Conservation (phyloP, 768 basidiomycete genomes). For the Pholiota molesta region DNA sequence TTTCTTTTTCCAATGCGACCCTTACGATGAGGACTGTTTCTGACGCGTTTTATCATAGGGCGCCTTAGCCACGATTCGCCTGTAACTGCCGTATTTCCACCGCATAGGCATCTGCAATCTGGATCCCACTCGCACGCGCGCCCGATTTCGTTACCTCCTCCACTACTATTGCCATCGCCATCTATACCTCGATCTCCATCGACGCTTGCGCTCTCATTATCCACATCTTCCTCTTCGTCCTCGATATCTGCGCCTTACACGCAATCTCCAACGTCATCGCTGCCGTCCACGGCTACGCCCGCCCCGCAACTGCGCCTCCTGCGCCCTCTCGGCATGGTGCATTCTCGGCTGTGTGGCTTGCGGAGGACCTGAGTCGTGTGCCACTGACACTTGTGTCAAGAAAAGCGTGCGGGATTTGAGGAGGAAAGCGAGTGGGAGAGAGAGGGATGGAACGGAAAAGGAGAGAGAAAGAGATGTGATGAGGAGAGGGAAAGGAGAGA, state of each 20-base stretch:
- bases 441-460: slow-evolving; percentile 1
- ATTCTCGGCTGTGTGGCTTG: slow-evolving; percentile 79
- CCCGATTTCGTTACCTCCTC: neutral
- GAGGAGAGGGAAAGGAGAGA: slow-evolving; percentile 3
- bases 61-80: neutral
- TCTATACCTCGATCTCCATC: neutral
- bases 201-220: neutral
- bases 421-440: slow-evolving; percentile 27
- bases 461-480: slow-evolving; percentile 8
- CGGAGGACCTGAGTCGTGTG: slow-evolving; percentile 51
- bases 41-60: neutral
- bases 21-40: too few relatives aligned
- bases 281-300: slow-evolving; percentile 12
- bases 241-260: slow-evolving; percentile 3
- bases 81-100: neutral
- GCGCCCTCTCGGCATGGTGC: slow-evolving; percentile 68
- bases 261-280: neutral
- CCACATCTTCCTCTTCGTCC: neutral
- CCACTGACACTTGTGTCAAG: slow-evolving; percentile 46
- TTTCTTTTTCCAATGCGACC: too few relatives aligned
- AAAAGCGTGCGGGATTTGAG: slow-evolving; percentile 43
- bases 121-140: neutral
- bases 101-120: neutral
- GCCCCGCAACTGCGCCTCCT: slow-evolving; percentile 50
- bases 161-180: neutral